These are phyloP conservation scores for Colletotrichum higginsianum DNA, from an alignment of 2,329 filamentous ascomycete species.

Conservation along the genomic window DNA sequence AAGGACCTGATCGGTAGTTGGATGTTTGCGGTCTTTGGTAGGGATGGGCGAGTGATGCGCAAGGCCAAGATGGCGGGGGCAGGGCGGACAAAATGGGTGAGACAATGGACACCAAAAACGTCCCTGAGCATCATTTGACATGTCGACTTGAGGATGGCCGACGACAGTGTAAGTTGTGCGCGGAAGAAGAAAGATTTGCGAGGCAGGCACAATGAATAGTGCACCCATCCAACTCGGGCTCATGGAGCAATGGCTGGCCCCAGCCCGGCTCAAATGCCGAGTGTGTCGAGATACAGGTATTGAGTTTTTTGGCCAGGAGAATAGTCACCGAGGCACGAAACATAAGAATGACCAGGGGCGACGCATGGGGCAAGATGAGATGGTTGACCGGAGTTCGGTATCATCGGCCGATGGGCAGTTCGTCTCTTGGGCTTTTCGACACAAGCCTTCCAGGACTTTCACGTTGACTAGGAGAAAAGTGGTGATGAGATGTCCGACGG, in stretches of 20 bases:
- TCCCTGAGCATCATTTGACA: constrained; percentile 34
- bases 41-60: constrained; percentile 26
- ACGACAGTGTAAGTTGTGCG: too few species aligned
- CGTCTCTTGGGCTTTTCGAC: constrained; percentile 4
- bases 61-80: constrained; percentile 33
- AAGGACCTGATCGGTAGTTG: constrained; percentile 21
- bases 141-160: constrained; percentile 11
- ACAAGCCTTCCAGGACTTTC: constrained; percentile 9
- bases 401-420: constrained; percentile 13
- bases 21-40: constrained; percentile 20
- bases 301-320: constrained; percentile 1
- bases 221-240: background rate
- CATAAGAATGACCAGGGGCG: constrained; percentile 5
- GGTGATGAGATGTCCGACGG: constrained; percentile 31
- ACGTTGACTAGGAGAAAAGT: constrained; percentile 8
- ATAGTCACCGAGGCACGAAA: constrained; percentile 4
- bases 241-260: background rate
- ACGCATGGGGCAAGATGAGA: background rate
- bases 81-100: constrained; percentile 12
- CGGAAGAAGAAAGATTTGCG: constrained; percentile 8
- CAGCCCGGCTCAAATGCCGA: background rate
- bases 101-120: constrained; percentile 7
- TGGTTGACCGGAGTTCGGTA: background rate
- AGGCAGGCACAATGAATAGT: background rate
- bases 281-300: background rate